A percentile compares a stretch with the other conserved stretches of the same genome.
Conservation (phyloP, 306 rosid species). For the Ormosia semicastrata region DNA sequence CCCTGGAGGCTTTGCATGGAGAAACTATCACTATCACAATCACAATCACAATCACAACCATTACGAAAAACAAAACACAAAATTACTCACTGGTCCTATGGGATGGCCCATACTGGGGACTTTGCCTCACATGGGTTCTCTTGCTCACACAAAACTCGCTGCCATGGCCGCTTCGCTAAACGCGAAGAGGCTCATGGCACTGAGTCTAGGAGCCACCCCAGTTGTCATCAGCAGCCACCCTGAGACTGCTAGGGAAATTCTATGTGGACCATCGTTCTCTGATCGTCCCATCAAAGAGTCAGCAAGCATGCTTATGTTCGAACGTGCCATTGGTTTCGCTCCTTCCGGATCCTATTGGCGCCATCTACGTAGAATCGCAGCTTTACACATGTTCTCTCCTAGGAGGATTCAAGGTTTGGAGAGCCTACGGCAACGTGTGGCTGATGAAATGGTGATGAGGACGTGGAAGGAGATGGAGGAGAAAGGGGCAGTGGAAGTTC, state of each 20-base stretch:
- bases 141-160: constrained; percentile 68
- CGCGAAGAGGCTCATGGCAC: constrained; percentile 69
- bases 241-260: constrained; percentile 75
- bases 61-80: neutral
- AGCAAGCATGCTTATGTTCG: constrained; percentile 73
- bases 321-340: constrained; percentile 93
- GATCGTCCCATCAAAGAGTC: constrained; percentile 84
- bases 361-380: constrained; percentile 61
- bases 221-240: constrained; percentile 83
- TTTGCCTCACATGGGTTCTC: constrained; percentile 60
- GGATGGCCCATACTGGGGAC: constrained; percentile 82
- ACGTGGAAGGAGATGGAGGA: constrained; percentile 39
- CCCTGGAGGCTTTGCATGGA: constrained; percentile 94
- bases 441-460: constrained; percentile 43
- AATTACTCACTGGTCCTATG: constrained; percentile 44
- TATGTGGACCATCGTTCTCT: constrained; percentile 56
- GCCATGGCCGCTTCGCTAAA: constrained; percentile 40
- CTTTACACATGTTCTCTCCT: constrained; percentile 74
- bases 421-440: constrained; percentile 46
- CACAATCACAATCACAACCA: neutral
- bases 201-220: constrained; percentile 66
- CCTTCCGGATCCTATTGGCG: constrained; percentile 77
- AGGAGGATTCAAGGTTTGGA: constrained; percentile 56
- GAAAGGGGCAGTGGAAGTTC: constrained; percentile 54
- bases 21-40: constrained; percentile 21